Conservation (phyloP, 2,329 filamentous ascomycete genomes). For the Penicillium sp. region DNA sequence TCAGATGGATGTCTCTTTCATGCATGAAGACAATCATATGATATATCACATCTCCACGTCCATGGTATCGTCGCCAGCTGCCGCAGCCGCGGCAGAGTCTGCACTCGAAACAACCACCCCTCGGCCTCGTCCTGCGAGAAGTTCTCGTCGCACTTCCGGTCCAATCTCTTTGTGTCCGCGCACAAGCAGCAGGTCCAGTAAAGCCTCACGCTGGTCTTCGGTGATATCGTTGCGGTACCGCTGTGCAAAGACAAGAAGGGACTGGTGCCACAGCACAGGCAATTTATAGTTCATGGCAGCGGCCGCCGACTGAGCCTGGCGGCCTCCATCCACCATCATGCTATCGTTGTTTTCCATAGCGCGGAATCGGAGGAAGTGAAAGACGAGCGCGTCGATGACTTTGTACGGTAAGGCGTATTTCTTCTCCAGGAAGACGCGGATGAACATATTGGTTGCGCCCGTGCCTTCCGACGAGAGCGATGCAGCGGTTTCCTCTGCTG, state of each 20-base stretch:
- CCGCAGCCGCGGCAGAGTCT: slow-evolving; percentile 53
- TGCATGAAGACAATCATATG: not conserved
- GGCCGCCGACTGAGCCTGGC: slow-evolving; percentile 26
- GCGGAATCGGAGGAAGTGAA: slow-evolving; percentile 91
- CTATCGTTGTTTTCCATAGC: slow-evolving; percentile 57
- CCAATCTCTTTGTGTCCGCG: slow-evolving; percentile 85
- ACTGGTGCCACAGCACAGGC: slow-evolving; percentile 96
- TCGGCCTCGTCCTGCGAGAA: slow-evolving; percentile 81
- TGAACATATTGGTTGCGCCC: slow-evolving; percentile 91
- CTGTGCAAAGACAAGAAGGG: slow-evolving; percentile 85
- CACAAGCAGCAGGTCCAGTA: slow-evolving; percentile 79
- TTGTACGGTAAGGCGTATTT: slow-evolving; percentile 94
- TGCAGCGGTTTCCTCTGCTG: slow-evolving; percentile 75
- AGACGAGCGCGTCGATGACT: slow-evolving; percentile 89
- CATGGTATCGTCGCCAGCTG: slow-evolving; percentile 90
- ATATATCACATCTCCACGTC: slow-evolving; percentile 52
- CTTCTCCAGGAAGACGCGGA: slow-evolving; percentile 89
- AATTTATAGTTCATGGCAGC: slow-evolving; percentile 61
- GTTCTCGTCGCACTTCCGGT: slow-evolving; percentile 82
- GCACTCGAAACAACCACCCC: slow-evolving; percentile 57
- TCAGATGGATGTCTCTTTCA: slow-evolving; percentile 13
- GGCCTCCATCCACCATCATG: slow-evolving; percentile 38
- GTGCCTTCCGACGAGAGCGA: slow-evolving; percentile 74
- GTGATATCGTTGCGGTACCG: slow-evolving; percentile 94
- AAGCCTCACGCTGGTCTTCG: slow-evolving; percentile 85